Base-by-base conservation (phyloP, 345 rosid genomes). In the Euphorbia peplus region DNA sequence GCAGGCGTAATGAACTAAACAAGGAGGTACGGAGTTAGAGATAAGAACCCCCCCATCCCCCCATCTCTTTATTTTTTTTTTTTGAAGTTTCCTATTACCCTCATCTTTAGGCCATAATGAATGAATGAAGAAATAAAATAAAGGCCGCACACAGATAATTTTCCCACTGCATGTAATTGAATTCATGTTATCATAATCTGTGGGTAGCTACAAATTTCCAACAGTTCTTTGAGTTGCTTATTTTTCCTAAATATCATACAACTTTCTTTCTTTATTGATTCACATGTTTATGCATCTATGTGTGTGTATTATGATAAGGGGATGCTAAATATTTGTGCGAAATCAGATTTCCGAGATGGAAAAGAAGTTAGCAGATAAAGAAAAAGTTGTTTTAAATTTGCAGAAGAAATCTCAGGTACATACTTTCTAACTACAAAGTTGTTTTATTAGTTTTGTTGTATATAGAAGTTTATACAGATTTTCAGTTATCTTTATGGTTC, bases 351-450 rank as follows among this genome's bases (percentile, higher is more conserved):
- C 80, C 54, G 73, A 66, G 71, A 69, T 86, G 79, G 85, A 86
- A 75, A 85, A 68, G 29, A 76, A 60, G 70, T 68, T 91, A 72
- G 76, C 71, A 65, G 90, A 76, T 70, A 83, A 84, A 75, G 76
- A 84, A 29, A 74, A 30, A 46, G 44, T 74, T 69, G 83, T 85
- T 66, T 80, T 64, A 21, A 92, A 82, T 63, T 75, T 91, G 75
- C 90, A 80, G 77, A 83, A 84, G 64, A 87, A 80, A 79, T 75
- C 86, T 58, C 84, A 81, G 92, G 98, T 93, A 69, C 29, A 19
- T 62, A 22, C 15, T 55, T 52, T 71, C 67, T 22, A 56, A 12
- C 48, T 35, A 8, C 48, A 57, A 29, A 51, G 29, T 15, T 51
- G n/a, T 11, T 26, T 70, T 46, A 6, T 3, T 7, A 6, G 30